Percentiles rank a stretch among this genome's conserved stretches.
phyloP scores from a whole-genome alignment of 1,284 basidiomycete genomes.

The Melampsora americana region DNA sequence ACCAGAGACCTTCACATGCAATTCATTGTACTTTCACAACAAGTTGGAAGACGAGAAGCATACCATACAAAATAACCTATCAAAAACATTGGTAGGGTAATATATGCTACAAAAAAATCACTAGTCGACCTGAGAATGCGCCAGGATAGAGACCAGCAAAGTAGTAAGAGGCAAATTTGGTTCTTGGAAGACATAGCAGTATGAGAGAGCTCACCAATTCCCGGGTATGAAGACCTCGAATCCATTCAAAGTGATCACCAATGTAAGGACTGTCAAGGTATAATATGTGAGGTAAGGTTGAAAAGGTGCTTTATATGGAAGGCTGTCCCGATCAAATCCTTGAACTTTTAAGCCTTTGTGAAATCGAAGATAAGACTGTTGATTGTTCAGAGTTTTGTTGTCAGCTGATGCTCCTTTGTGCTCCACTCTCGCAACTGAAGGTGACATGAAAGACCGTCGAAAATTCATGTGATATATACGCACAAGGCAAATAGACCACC shows the following conservation, averaged over 20 bases:
- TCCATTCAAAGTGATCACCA: constrained; percentile 50
- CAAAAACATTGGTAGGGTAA: constrained; percentile 75
- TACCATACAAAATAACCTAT: constrained; percentile 64
- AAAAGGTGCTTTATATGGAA: constrained; percentile 59
- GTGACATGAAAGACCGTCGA: not conserved
- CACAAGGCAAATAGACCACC: constrained; percentile 46
- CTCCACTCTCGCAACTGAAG: not conserved
- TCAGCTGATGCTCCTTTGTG: not conserved
- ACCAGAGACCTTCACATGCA: not conserved
- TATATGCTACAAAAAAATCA: constrained; percentile 65
- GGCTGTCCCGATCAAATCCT: constrained; percentile 61
- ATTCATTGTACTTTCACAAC: not conserved
- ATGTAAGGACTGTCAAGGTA: constrained; percentile 46
- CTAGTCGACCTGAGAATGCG: constrained; percentile 34
- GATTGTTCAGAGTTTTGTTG: constrained; percentile 34
- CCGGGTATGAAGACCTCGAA: constrained; percentile 51
- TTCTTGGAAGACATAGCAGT: not conserved
- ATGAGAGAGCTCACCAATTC: constrained; percentile 44
- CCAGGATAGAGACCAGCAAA: not conserved
- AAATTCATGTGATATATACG: constrained; percentile 45
- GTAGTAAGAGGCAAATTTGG: not conserved
- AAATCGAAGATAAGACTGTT: constrained; percentile 67
- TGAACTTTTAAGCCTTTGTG: constrained; percentile 64
- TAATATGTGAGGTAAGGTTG: constrained; percentile 53
- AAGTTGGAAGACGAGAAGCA: not conserved